Evolutionary conservation across 495 filamentous ascomycete species (phyloP).

Genomic region (Podospora australis): DNA sequence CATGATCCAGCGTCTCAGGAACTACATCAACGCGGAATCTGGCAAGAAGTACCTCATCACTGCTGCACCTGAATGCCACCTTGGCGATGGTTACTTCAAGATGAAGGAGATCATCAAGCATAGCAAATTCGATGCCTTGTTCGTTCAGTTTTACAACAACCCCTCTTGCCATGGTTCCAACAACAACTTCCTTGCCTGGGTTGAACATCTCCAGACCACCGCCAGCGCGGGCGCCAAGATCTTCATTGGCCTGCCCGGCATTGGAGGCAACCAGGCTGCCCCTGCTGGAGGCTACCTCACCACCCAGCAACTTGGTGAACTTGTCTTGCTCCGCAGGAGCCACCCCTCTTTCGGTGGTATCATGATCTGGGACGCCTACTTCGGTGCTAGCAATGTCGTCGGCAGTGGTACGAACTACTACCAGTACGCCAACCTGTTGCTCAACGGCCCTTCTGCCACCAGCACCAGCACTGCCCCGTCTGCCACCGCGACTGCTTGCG

Average conservation of each 20-base stretch:
- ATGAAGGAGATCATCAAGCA: constrained; percentile 48
- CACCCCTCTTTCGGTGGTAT: constrained; percentile 33
- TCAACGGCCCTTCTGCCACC: constrained; percentile 12
- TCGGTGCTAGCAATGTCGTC: constrained; percentile 18
- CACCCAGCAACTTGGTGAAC: constrained; percentile 8
- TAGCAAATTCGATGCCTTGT: constrained; percentile 55
- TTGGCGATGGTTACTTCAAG: constrained; percentile 44
- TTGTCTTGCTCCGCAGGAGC: constrained; percentile 26
- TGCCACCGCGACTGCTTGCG: constrained; percentile 11
- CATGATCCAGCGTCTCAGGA: constrained; percentile 49
- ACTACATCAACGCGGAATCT: constrained; percentile 31
- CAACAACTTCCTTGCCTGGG: constrained; percentile 60
- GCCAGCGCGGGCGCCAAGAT: constrained; percentile 55
- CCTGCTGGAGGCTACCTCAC: constrained; percentile 26
- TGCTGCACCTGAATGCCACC: constrained; percentile 61
- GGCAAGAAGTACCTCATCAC: constrained; percentile 47
- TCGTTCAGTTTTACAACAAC: constrained; percentile 72
- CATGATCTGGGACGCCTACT: constrained; percentile 37
- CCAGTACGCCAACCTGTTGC: constrained; percentile 20
- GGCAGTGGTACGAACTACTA: constrained; percentile 23
- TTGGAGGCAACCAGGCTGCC: constrained; percentile 20
- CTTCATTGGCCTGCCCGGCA: constrained; percentile 58
- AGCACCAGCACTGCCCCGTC: constrained; percentile 8
- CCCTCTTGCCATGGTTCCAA: constrained; percentile 44
- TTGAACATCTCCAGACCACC: constrained; percentile 45